These are phyloP conservation scores for Agaricus bisporus DNA, from an alignment of 768 basidiomycete genomes.

Conservation along the genomic window DNA sequence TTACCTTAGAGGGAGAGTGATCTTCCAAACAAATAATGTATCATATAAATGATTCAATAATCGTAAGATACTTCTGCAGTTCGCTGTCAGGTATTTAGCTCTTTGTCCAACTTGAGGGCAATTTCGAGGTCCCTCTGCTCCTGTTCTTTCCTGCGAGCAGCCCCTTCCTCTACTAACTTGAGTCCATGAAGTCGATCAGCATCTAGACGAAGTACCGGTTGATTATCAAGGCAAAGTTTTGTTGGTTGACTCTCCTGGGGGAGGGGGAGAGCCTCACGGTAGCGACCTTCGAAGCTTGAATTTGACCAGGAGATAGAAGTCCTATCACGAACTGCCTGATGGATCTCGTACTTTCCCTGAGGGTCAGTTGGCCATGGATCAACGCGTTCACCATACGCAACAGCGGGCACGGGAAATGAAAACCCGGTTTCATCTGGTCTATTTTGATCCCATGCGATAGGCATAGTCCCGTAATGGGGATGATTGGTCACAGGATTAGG, in stretches of 20 bases:
- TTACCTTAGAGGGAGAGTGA: constrained; percentile 6
- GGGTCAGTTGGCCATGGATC: constrained; percentile 1
- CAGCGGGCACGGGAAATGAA: constrained; percentile 28
- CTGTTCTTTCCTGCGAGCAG: constrained; percentile 28
- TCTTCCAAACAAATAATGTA: neutral
- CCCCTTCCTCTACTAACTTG: constrained; percentile 33
- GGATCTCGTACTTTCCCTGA: constrained; percentile 4
- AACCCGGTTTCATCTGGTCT: constrained; percentile 13
- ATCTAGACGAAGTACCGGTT: constrained; percentile 21
- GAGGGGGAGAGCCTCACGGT: constrained; percentile 49
- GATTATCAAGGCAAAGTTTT: constrained; percentile 9
- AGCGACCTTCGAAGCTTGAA: constrained; percentile 39
- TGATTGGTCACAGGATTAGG: neutral
- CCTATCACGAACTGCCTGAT: neutral
- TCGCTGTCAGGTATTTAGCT: constrained; percentile 35
- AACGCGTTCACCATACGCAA: constrained; percentile 13
- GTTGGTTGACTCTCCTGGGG: constrained; percentile 25
- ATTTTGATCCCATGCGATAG: constrained; percentile 5
- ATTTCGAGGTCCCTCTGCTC: constrained; percentile 42
- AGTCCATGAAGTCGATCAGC: constrained; percentile 25
- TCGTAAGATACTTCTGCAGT: neutral
- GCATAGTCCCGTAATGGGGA: neutral
- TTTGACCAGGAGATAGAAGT: constrained; percentile 17
- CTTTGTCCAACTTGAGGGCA: constrained; percentile 46
- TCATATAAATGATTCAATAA: neutral